phyloP scores from a whole-genome alignment of 1,284 basidiomycete genomes.

The Puccinia polysora region DNA sequence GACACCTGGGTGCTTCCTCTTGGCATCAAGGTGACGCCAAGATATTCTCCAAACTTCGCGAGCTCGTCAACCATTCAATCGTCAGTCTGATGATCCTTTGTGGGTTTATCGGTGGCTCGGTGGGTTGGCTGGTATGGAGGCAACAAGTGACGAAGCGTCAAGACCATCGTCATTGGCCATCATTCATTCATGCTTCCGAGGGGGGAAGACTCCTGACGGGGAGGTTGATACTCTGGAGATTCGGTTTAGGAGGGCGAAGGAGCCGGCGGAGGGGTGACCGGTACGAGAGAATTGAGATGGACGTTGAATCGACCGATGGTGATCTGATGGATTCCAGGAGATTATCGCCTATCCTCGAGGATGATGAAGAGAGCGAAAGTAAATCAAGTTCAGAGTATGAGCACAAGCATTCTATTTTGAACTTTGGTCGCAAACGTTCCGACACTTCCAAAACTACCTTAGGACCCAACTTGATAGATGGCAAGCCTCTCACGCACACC shows the following conservation, averaged over 20 bases:
- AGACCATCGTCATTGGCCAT: conserved; percentile 1
- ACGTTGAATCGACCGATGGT: background rate
- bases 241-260: conserved; percentile 10
- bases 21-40: conserved; percentile 44
- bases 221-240: conserved; percentile 27
- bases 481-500: no score
- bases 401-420: background rate
- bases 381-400: background rate
- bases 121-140: conserved; percentile 20
- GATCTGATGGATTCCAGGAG: background rate
- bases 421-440: conserved; percentile 13
- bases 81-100: conserved; percentile 9
- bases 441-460: no score
- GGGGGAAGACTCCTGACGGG: background rate
- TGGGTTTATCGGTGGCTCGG: conserved; percentile 10
- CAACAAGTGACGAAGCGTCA: conserved; percentile 1
- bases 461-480: no score
- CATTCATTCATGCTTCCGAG: background rate
- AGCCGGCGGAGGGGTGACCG: background rate
- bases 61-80: conserved; percentile 17
- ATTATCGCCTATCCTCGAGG: conserved; percentile 11
- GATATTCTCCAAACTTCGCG: conserved; percentile 9
- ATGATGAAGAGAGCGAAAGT: background rate
- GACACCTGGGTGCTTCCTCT: conserved; percentile 44
- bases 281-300: conserved; percentile 20